Evolutionary conservation across 352 stramenopile genomes (phyloP).

Genomic region (Phytophthora parvispora): DNA sequence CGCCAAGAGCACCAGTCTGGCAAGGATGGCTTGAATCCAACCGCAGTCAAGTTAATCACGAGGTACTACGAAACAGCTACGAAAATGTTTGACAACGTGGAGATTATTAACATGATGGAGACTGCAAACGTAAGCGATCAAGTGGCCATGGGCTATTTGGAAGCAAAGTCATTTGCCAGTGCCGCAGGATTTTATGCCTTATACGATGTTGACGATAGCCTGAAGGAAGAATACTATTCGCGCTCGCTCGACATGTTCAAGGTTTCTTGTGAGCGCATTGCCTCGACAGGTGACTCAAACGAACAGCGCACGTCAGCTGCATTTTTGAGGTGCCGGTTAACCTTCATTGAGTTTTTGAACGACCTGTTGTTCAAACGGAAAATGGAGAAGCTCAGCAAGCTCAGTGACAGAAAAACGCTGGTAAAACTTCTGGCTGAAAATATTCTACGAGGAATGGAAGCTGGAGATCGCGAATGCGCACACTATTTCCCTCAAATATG

Average conservation of each 20-base stretch:
- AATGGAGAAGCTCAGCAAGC: slow-evolving; percentile 41
- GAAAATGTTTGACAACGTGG: slow-evolving; percentile 86
- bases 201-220: slow-evolving; percentile 39
- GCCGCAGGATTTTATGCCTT: slow-evolving; percentile 74
- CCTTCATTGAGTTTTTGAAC: slow-evolving; percentile 81
- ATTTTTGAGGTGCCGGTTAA: slow-evolving; percentile 56
- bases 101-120: slow-evolving; percentile 79
- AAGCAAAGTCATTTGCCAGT: slow-evolving; percentile 75
- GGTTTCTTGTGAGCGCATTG: slow-evolving; percentile 41
- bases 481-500: slow-evolving; percentile 85
- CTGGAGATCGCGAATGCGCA: slow-evolving; percentile 68
- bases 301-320: slow-evolving; percentile 7
- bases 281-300: background rate
- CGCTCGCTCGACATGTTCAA: slow-evolving; percentile 75
- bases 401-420: slow-evolving; percentile 52
- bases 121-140: slow-evolving; percentile 49
- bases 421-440: slow-evolving; percentile 64
- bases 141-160: slow-evolving; percentile 65
- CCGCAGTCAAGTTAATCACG: slow-evolving; percentile 56
- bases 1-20: slow-evolving; percentile 58
- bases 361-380: slow-evolving; percentile 63
- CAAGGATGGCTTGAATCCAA: slow-evolving; percentile 15
- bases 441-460: slow-evolving; percentile 72
- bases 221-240: slow-evolving; percentile 66
- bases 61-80: slow-evolving; percentile 81